Percentiles rank a stretch among this genome's conserved stretches.
These are phyloP conservation scores for Eleusine indica DNA, from an alignment of 176 grass and related monocot species.

Conservation along the genomic window DNA sequence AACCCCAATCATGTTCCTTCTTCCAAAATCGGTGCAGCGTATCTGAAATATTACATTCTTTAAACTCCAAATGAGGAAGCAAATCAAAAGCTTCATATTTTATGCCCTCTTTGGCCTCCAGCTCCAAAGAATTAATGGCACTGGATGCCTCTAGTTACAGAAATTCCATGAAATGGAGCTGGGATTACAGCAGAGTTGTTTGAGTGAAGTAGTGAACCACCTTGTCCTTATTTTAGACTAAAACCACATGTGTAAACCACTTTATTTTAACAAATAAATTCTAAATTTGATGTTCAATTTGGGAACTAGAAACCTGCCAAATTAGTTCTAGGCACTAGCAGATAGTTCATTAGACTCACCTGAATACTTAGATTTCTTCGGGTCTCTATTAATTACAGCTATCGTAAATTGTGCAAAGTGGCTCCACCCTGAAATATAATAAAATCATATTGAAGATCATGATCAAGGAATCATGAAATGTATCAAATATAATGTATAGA, in stretches of 20 bases:
- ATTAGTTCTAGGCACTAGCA: conserved; percentile 17
- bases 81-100: conserved; percentile 20
- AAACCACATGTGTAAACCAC: not conserved
- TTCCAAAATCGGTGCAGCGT: conserved; percentile 99
- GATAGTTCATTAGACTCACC: conserved; percentile 62
- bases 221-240: not conserved
- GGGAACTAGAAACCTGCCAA: not conserved
- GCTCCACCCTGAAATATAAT: conserved; percentile 82
- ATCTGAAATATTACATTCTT: conserved; percentile 71
- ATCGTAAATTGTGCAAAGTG: conserved; percentile 98
- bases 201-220: not conserved
- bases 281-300: not conserved
- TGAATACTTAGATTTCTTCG: conserved; percentile 99
- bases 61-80: conserved; percentile 41
- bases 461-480: conserved; percentile 10
- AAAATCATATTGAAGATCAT: conserved; percentile 40
- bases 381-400: conserved; percentile 99
- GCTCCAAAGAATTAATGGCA: not conserved
- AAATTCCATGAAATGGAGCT: not conserved
- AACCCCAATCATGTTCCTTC: conserved; percentile 99
- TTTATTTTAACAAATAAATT: not conserved
- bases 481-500: conserved; percentile 25
- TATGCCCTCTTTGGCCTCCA: not conserved
- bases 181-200: not conserved
- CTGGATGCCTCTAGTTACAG: not conserved